Evolutionary conservation across 2,329 filamentous ascomycete species (phyloP), one percentile per base, ranked within the genome.

Genomic region (Aspergillus flavus): DNA sequence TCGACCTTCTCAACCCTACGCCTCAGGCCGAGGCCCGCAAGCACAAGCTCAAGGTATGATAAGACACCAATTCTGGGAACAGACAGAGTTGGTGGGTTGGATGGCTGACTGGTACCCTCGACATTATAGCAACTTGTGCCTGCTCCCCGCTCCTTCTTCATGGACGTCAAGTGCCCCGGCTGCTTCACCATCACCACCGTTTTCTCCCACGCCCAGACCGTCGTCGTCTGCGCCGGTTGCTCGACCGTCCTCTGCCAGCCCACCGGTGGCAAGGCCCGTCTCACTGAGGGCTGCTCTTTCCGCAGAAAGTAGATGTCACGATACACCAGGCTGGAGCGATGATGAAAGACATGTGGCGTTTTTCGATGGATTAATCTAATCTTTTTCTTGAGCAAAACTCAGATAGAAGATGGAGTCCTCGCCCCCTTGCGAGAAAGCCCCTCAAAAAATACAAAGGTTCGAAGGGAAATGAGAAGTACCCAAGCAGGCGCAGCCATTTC

Each of bases 161-260:
- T 99, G 95, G 95, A 99, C 83, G 95, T 99, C 88, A 99, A 99
- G 91, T 99, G 95, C 92, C 95, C 95, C 82, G 95, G 95, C 80
- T 99, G 95, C 92, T 99, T 98, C 91, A 97, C 94, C 84, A 99
- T 99, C 89, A 99, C 95, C 84, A 99, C 95, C 83, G 95, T 99
- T 85, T 99, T 98, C 92, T 98, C 94, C 71, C 95, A 99, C 89
- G 95, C 95, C 84, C 95, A 99, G 89, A 99, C 95, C 82, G 95
- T 99, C 83, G 95, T 99, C 84, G 96, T 98, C 89, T 99, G 95
- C 91, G 93, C 93, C 81, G 95, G 95, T 79, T 99, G 95, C 92
- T 97, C 94, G 79, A 97, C 96, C 78, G 95, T 99, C 75, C 92
- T 99, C 71, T 99, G 95, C 92, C 95, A 99, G 85, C 95, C 95